A percentile compares a stretch with the other conserved stretches of the same genome.
Evolutionary conservation across 768 basidiomycete genomes (phyloP).

Genomic region (Galerina sulciceps): DNA sequence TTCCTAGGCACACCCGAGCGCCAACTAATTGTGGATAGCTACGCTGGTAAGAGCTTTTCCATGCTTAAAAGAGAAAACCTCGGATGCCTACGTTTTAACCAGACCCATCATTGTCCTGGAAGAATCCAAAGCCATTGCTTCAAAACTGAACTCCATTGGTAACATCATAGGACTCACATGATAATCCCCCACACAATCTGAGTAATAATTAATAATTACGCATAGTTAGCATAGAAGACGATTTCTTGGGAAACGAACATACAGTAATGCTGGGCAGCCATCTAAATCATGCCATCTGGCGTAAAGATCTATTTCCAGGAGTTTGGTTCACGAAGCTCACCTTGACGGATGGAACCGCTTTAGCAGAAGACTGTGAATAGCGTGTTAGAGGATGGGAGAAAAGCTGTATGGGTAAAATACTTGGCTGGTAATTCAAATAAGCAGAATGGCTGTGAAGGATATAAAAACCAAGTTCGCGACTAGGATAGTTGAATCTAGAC

Average conservation of each 20-base stretch:
- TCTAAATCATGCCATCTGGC: conserved; percentile 24
- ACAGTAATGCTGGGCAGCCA: conserved; percentile 77
- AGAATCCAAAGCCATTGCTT: background rate
- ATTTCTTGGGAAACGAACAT: conserved; percentile 17
- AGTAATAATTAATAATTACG: background rate
- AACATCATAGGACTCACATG: conserved; percentile 42
- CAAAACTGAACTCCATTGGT: background rate
- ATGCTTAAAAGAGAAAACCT: background rate
- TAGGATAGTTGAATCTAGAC: conserved; percentile 21
- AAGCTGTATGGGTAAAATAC: conserved; percentile 35
- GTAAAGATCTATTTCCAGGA: background rate
- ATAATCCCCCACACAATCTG: conserved; percentile 69
- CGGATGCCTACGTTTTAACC: conserved; percentile 56
- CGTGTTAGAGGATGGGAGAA: background rate
- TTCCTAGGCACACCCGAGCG: conserved; percentile 59
- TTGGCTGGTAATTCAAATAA: conserved; percentile 75
- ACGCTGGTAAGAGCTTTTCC: background rate
- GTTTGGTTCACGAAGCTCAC: conserved; percentile 27
- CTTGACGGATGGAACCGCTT: conserved; percentile 69
- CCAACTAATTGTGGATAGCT: conserved; percentile 69
- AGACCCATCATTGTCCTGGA: conserved; percentile 66
- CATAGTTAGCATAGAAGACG: conserved; percentile 1
- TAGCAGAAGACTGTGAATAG: conserved; percentile 47
- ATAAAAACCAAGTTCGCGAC: background rate
- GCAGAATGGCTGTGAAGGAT: conserved; percentile 50